phyloP scores from a whole-genome alignment of 2,329 filamentous ascomycete species.

The Cyphellophora attinorum region DNA sequence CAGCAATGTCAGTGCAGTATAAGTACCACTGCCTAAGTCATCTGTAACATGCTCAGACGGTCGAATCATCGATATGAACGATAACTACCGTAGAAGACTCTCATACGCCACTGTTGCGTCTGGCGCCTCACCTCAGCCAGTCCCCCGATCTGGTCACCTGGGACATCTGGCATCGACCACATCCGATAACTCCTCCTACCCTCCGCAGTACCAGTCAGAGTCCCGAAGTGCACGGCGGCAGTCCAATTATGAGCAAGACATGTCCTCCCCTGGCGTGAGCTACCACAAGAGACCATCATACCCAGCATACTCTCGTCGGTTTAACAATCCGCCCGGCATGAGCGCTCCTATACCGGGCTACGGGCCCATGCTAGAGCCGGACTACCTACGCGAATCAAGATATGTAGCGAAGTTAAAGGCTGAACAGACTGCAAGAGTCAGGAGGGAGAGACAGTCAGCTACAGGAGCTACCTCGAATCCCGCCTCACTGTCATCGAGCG shows the following conservation, averaged over 20 bases:
- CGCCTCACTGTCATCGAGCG: conserved; percentile 42
- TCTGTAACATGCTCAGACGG: no score
- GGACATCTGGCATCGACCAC: no score
- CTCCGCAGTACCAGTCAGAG: conserved; percentile 25
- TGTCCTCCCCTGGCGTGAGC: conserved; percentile 35
- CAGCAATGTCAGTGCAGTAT: no score
- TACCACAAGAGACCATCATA: conserved; percentile 34
- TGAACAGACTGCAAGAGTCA: conserved; percentile 52
- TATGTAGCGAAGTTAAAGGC: conserved; percentile 70
- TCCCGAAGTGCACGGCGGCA: conserved; percentile 23
- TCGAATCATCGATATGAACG: no score
- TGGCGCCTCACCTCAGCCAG: conserved; percentile 33
- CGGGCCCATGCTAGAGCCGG: conserved; percentile 53
- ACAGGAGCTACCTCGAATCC: conserved; percentile 31
- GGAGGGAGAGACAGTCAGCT: conserved; percentile 41
- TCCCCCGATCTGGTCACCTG: conserved; percentile 32
- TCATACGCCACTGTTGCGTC: conserved; percentile 55
- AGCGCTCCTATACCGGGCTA: conserved; percentile 13
- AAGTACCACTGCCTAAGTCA: no score
- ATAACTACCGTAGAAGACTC: no score
- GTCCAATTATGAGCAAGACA: conserved; percentile 38
- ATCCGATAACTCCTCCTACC: no score
- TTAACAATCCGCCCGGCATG: conserved; percentile 24
- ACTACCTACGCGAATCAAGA: conserved; percentile 68
- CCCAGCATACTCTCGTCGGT: conserved; percentile 40